Conservation (phyloP, 2,329 filamentous ascomycete genomes). For the Colletotrichum sp. region DNA sequence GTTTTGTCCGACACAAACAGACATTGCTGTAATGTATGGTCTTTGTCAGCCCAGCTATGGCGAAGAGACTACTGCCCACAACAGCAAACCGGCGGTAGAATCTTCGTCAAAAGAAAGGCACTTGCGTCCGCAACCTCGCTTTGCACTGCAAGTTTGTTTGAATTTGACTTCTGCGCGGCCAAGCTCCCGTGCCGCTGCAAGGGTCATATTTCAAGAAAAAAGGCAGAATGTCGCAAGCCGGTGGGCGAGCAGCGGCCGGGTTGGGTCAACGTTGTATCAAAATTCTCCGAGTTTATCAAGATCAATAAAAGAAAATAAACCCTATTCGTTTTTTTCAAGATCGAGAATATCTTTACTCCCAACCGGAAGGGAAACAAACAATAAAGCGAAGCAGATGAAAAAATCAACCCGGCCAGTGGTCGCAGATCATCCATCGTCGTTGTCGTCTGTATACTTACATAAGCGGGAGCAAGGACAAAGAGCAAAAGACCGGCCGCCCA, state of each 20-base stretch:
- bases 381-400: background rate
- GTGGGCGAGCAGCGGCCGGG: background rate
- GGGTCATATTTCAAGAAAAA: background rate
- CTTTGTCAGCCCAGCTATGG: background rate
- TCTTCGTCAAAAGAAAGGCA: background rate
- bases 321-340: background rate
- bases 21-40: background rate
- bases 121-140: background rate
- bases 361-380: background rate
- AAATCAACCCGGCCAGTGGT: background rate
- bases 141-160: background rate
- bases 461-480: background rate
- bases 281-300: background rate
- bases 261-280: background rate
- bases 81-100: background rate
- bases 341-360: background rate
- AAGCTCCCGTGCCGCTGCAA: background rate
- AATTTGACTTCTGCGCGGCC: background rate
- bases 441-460: conserved; percentile 4
- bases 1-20: background rate
- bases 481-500: background rate
- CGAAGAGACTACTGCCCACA: background rate
- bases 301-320: background rate
- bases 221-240: background rate
- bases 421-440: background rate